Evolutionary conservation across 495 filamentous ascomycete genomes (phyloP).

Genomic region (Penicillium chermesinum): DNA sequence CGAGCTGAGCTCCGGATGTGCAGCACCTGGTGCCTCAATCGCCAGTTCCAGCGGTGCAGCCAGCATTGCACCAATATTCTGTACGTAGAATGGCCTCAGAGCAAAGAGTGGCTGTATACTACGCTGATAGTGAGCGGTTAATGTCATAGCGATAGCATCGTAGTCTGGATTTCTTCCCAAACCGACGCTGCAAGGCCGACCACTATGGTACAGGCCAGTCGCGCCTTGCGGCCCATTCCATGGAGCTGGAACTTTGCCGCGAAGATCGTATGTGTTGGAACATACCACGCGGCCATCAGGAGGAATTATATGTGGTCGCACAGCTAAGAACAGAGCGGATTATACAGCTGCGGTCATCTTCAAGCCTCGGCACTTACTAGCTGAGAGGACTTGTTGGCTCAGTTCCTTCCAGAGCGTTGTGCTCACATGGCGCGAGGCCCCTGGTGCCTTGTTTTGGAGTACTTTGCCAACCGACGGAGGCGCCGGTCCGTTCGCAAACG

Average conservation of each 20-base stretch:
- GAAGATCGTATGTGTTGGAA: conserved; percentile 18
- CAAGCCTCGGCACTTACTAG: too few relatives aligned
- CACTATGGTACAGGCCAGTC: conserved; percentile 13
- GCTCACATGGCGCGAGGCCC: too few relatives aligned
- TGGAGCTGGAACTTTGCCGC: conserved; percentile 4
- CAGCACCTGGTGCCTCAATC: conserved; percentile 3
- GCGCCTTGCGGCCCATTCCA: conserved; percentile 2
- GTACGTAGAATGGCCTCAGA: neutral
- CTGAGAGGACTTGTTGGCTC: too few relatives aligned
- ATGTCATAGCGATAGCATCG: conserved; percentile 6
- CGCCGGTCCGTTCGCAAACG: neutral
- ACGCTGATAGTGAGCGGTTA: neutral
- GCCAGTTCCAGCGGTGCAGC: conserved; percentile 2
- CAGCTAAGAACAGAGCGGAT: too few relatives aligned
- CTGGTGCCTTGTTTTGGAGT: too few relatives aligned
- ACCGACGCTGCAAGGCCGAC: conserved; percentile 18
- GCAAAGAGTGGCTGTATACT: neutral
- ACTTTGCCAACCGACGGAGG: neutral
- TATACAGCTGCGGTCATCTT: too few relatives aligned
- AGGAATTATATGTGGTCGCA: too few relatives aligned
- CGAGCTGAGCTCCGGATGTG: conserved; percentile 21
- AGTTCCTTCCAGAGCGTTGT: too few relatives aligned
- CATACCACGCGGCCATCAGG: too few relatives aligned
- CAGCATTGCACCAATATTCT: neutral
- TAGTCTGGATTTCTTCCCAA: conserved; percentile 3